Evolutionary conservation across 1,284 basidiomycete species (phyloP).

Genomic region (Paramarasmius palmivorus): DNA sequence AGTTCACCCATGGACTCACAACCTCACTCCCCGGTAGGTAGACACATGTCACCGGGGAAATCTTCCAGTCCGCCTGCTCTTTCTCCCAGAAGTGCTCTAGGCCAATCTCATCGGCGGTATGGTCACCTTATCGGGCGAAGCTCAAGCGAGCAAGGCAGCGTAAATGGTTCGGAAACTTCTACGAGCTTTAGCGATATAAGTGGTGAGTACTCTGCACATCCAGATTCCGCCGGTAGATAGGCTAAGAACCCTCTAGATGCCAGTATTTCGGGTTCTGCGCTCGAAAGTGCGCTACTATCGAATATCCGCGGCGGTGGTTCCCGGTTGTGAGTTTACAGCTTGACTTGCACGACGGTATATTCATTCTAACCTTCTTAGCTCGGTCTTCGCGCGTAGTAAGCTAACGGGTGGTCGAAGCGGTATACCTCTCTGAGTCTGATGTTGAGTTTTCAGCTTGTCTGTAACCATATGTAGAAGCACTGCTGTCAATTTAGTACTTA

Average conservation of each 20-base stretch:
- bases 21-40: slow-evolving; percentile 48
- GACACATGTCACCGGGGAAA: slow-evolving; percentile 54
- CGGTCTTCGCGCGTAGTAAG: slow-evolving; percentile 19
- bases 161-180: slow-evolving; percentile 67
- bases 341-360: slow-evolving; percentile 2
- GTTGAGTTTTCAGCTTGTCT: no score
- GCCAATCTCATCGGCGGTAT: slow-evolving; percentile 47
- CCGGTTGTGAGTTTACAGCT: slow-evolving; percentile 46
- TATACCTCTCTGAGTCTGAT: slow-evolving; percentile 1
- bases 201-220: slow-evolving; percentile 46
- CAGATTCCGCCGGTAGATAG: not conserved
- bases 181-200: slow-evolving; percentile 83
- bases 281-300: slow-evolving; percentile 75
- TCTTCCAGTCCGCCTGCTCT: slow-evolving; percentile 61
- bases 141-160: slow-evolving; percentile 61
- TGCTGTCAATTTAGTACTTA: no score
- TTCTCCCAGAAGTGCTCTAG: slow-evolving; percentile 50
- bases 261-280: slow-evolving; percentile 68
- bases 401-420: slow-evolving; percentile 5
- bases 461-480: no score
- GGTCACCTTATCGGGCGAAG: slow-evolving; percentile 39
- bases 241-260: slow-evolving; percentile 43
- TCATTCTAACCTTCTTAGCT: slow-evolving; percentile 11
- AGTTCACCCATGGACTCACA: slow-evolving; percentile 60
- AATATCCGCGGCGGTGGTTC: slow-evolving; percentile 57